Evolutionary conservation across 306 rosid genomes (phyloP).

Genomic region (Leucaena leucocephala): DNA sequence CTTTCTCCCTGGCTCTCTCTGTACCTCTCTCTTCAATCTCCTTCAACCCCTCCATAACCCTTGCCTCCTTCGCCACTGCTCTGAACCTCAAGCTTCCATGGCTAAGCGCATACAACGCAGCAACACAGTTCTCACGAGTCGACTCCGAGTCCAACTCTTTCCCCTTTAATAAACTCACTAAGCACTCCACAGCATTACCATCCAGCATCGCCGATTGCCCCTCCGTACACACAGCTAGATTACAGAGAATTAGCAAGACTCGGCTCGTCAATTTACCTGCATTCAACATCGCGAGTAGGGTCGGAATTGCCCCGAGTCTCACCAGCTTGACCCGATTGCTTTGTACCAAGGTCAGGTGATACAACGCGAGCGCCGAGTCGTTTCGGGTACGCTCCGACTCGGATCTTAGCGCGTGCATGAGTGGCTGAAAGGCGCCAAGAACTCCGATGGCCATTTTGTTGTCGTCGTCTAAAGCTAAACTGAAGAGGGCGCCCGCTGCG

Average conservation of each 20-base stretch:
- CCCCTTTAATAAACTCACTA: slow-evolving; percentile 63
- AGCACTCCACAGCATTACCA: slow-evolving; percentile 66
- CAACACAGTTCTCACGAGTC: slow-evolving; percentile 84
- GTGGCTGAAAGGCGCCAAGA: slow-evolving; percentile 78
- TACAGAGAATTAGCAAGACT: slow-evolving; percentile 70
- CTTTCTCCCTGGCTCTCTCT: slow-evolving; percentile 82
- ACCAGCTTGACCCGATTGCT: slow-evolving; percentile 84
- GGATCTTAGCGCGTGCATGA: slow-evolving; percentile 77
- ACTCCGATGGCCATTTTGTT: slow-evolving; percentile 93
- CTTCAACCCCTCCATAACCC: slow-evolving; percentile 72
- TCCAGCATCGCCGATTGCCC: slow-evolving; percentile 90
- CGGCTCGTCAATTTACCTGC: slow-evolving; percentile 53
- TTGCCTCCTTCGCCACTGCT: slow-evolving; percentile 84
- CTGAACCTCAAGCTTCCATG: slow-evolving; percentile 82
- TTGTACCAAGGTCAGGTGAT: slow-evolving; percentile 69
- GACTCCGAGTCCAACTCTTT: slow-evolving; percentile 66
- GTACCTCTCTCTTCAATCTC: slow-evolving; percentile 76
- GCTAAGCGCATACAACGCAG: slow-evolving; percentile 73
- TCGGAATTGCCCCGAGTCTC: slow-evolving; percentile 65
- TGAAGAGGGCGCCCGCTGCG: slow-evolving; percentile 92
- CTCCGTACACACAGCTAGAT: slow-evolving; percentile 62
- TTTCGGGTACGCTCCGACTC: slow-evolving; percentile 72
- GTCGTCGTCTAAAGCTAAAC: slow-evolving; percentile 76
- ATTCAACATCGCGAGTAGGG: slow-evolving; percentile 53
- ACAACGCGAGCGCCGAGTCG: slow-evolving; percentile 80